Percentiles rank a stretch among this genome's conserved stretches.
Conservation (phyloP, 2,329 filamentous ascomycete genomes). For the Hypoxylon sp. region DNA sequence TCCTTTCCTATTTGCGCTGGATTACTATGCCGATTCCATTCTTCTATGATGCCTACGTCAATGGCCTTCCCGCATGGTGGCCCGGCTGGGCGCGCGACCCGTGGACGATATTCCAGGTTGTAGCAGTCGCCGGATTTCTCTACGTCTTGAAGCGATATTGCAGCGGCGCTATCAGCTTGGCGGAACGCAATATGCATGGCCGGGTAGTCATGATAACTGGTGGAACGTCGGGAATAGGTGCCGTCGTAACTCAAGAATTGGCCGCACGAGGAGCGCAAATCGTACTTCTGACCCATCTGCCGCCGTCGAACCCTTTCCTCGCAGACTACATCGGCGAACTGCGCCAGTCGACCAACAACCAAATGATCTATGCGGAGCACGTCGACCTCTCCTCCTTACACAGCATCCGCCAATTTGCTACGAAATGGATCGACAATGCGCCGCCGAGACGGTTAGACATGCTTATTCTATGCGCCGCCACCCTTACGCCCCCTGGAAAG, state of each 20-base stretch:
- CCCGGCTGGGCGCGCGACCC: conserved; percentile 56
- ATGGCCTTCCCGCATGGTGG: conserved; percentile 65
- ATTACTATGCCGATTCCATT: conserved; percentile 66
- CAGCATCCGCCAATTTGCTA: conserved; percentile 92
- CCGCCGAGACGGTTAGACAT: conserved; percentile 91
- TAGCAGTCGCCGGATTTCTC: conserved; percentile 55
- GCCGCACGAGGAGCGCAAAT: conserved; percentile 89
- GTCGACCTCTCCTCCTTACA: conserved; percentile 91
- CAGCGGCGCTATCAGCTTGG: conserved; percentile 77
- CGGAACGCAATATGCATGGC: conserved; percentile 89
- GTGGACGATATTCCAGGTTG: conserved; percentile 57
- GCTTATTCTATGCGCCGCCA: conserved; percentile 87
- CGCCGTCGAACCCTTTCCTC: conserved; percentile 86
- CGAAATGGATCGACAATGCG: conserved; percentile 96
- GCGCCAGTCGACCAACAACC: conserved; percentile 79
- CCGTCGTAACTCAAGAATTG: conserved; percentile 78
- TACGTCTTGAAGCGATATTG: conserved; percentile 77
- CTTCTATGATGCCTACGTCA: conserved; percentile 59
- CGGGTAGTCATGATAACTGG: conserved; percentile 95
- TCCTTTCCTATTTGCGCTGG: conserved; percentile 7
- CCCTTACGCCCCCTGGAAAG: conserved; percentile 76
- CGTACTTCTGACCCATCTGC: conserved; percentile 86
- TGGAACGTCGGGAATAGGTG: conserved; percentile 93
- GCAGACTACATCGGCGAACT: conserved; percentile 94
- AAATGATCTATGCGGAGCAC: conserved; percentile 94